These are phyloP conservation scores for Musa balbisiana DNA, from an alignment of 202 grass and related monocot genomes.

Conservation along the genomic window DNA sequence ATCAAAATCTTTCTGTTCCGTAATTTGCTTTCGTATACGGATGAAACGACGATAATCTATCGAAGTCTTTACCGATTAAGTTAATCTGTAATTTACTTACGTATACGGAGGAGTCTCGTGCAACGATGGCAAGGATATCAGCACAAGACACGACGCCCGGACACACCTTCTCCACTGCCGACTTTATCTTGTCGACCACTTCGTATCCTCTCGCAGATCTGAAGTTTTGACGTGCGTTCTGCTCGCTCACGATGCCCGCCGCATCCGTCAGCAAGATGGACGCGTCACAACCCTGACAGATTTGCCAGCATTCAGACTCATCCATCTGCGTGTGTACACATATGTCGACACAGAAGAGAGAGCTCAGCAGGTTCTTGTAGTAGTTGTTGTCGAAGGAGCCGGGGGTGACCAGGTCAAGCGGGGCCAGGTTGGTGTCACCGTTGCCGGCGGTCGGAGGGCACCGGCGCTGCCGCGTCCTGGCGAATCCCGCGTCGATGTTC, in stretches of 20 bases:
- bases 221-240: conserved; percentile 38
- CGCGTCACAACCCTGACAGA: conserved; percentile 27
- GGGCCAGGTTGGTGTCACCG: conserved; percentile 12
- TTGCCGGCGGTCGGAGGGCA: not conserved
- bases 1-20: not conserved
- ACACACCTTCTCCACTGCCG: conserved; percentile 21
- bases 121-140: conserved; percentile 30
- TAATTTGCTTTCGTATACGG: not conserved
- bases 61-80: not conserved
- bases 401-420: conserved; percentile 1
- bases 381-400: conserved; percentile 70
- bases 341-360: not conserved
- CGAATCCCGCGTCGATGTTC: conserved; percentile 14
- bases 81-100: not conserved
- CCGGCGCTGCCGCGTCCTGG: not conserved
- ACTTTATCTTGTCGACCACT: conserved; percentile 41
- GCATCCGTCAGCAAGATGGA: conserved; percentile 45
- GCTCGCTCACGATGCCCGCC: conserved; percentile 29
- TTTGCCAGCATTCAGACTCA: not conserved
- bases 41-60: not conserved
- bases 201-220: conserved; percentile 49
- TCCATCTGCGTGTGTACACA: not conserved
- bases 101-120: conserved; percentile 19
- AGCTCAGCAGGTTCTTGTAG: conserved; percentile 53
- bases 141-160: conserved; percentile 33